A percentile compares a stretch with the other conserved stretches of the same genome.
Conservation (phyloP, 75 land plant species). For the Azolla pinnata region DNA sequence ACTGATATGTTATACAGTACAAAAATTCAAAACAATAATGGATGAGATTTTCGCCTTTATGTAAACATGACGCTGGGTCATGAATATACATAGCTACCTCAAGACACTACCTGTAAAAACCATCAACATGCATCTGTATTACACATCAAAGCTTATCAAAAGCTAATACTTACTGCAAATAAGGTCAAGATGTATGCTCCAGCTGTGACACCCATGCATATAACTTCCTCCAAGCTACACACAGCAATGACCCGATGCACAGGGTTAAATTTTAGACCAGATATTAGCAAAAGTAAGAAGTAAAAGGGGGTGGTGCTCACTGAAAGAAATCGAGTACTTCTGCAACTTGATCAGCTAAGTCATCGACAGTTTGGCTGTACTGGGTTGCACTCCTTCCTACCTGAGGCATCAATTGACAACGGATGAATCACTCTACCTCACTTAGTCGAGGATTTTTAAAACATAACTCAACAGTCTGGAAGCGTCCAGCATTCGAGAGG, state of each 20-base stretch:
- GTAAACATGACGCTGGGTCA: background rate
- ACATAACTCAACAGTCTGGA: too few species aligned
- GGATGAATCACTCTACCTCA: too few species aligned
- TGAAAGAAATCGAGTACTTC: slow-evolving; percentile 79
- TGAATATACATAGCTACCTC: background rate
- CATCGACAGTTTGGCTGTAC: slow-evolving; percentile 47
- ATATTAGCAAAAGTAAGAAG: background rate
- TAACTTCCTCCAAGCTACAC: slow-evolving; percentile 62
- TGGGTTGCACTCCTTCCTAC: slow-evolving; percentile 67
- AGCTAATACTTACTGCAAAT: slow-evolving; percentile 57
- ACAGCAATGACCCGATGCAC: too few species aligned
- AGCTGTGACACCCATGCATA: slow-evolving; percentile 86
- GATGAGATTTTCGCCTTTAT: background rate
- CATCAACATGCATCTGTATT: background rate
- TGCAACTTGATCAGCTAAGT: slow-evolving; percentile 80
- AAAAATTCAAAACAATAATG: slow-evolving; percentile 1
- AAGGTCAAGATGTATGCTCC: slow-evolving; percentile 86
- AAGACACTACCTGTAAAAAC: too few species aligned
- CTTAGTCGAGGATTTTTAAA: too few species aligned
- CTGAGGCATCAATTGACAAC: too few species aligned
- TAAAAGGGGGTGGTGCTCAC: slow-evolving; percentile 18
- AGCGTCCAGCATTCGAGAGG: too few species aligned
- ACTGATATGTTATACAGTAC: background rate
- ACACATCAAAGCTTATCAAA: background rate
- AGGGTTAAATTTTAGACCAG: too few species aligned